phyloP scores from a whole-genome alignment of 2,329 filamentous ascomycete species.

The Venturia carpophila region DNA sequence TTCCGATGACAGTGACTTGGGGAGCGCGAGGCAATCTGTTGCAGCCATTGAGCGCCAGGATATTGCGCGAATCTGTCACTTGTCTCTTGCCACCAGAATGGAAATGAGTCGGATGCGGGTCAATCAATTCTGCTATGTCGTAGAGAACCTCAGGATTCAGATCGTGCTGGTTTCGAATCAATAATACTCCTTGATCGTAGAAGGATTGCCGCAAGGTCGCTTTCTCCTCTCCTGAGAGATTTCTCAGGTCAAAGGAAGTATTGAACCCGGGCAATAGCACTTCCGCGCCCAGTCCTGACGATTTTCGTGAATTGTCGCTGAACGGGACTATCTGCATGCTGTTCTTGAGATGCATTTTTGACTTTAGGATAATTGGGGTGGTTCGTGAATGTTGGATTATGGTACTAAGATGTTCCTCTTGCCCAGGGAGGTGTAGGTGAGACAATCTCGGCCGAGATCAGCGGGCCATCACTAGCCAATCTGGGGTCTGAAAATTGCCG shows the following conservation, averaged over 20 bases:
- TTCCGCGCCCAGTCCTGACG: slow-evolving; percentile 21
- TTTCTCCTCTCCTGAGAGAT: slow-evolving; percentile 19
- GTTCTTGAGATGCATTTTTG: background rate
- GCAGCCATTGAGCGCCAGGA: slow-evolving; percentile 18
- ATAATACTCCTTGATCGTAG: slow-evolving; percentile 22
- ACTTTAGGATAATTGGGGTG: background rate
- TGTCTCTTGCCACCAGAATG: slow-evolving; percentile 23
- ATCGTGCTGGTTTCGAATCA: slow-evolving; percentile 22
- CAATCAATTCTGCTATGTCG: slow-evolving; percentile 22
- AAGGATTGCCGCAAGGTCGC: slow-evolving; percentile 20
- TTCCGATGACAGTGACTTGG: slow-evolving; percentile 23
- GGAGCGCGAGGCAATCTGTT: slow-evolving; percentile 21
- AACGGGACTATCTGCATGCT: background rate
- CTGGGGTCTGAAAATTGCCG: background rate
- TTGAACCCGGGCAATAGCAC: slow-evolving; percentile 19
- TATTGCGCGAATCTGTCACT: slow-evolving; percentile 21
- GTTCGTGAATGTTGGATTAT: background rate
- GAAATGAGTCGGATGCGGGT: slow-evolving; percentile 20
- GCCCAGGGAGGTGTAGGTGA: background rate
- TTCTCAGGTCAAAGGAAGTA: slow-evolving; percentile 17
- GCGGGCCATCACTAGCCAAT: background rate
- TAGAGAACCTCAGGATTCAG: slow-evolving; percentile 20
- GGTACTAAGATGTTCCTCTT: background rate
- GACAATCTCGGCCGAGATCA: slow-evolving; percentile 10
- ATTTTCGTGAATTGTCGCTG: slow-evolving; percentile 15